Percentiles rank a stretch among this genome's conserved stretches.
Conservation (phyloP, 441 rosid genomes). For the Geranium incanum region DNA sequence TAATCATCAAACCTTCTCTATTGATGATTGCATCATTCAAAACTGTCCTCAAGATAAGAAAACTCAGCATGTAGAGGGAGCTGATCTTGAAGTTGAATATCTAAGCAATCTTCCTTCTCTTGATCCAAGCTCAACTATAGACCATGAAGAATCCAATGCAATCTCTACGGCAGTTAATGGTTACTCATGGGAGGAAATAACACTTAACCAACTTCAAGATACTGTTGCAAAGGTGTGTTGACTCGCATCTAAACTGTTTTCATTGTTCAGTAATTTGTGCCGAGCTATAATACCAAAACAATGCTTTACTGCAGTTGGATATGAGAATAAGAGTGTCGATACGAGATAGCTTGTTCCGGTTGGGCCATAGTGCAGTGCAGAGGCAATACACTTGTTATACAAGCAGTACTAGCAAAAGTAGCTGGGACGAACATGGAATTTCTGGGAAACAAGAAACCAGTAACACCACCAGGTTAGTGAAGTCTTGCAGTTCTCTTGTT, state of each 20-base stretch:
- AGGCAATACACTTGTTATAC: conserved; percentile 58
- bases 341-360: conserved; percentile 92
- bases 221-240: conserved; percentile 62
- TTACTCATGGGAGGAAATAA: conserved; percentile 40
- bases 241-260: conserved; percentile 16
- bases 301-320: conserved; percentile 58
- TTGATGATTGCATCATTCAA: conserved; percentile 36
- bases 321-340: conserved; percentile 62
- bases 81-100: conserved; percentile 40
- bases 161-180: conserved; percentile 38
- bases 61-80: conserved; percentile 38
- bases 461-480: conserved; percentile 42
- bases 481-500: conserved; percentile 11
- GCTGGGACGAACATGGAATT: conserved; percentile 47
- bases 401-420: conserved; percentile 41
- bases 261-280: conserved; percentile 24
- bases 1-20: conserved; percentile 36
- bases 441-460: conserved; percentile 34
- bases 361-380: conserved; percentile 76
- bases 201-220: conserved; percentile 67
- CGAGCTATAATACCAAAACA: conserved; percentile 20
- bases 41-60: conserved; percentile 40
- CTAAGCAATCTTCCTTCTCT: conserved; percentile 38
- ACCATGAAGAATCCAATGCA: conserved; percentile 52
- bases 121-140: conserved; percentile 48